Evolutionary conservation across 345 rosid genomes (phyloP).

Genomic region (Raphanus raphanistrum): DNA sequence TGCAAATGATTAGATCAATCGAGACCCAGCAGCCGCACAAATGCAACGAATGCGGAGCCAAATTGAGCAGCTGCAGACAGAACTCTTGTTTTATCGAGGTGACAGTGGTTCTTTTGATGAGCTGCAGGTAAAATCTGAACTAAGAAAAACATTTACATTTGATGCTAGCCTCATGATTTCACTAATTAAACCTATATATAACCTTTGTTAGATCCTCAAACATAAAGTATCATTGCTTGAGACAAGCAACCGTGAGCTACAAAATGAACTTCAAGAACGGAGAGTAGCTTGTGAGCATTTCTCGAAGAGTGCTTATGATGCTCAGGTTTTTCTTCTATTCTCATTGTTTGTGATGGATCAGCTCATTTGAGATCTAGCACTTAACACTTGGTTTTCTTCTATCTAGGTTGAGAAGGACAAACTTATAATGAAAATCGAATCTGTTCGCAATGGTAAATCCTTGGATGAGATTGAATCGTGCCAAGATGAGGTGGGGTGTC

Average conservation of each 20-base stretch:
- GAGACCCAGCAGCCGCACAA: slow-evolving; percentile 83
- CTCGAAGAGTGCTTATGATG: slow-evolving; percentile 70
- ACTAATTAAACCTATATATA: slow-evolving; percentile 10
- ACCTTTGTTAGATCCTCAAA: slow-evolving; percentile 65
- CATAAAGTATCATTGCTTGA: slow-evolving; percentile 83
- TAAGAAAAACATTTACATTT: background rate
- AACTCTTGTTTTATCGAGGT: slow-evolving; percentile 77
- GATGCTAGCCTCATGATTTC: slow-evolving; percentile 16
- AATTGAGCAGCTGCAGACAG: slow-evolving; percentile 92
- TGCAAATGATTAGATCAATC: slow-evolving; percentile 61
- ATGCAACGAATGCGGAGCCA: slow-evolving; percentile 88
- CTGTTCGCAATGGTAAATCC: slow-evolving; percentile 75
- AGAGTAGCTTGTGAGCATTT: slow-evolving; percentile 70
- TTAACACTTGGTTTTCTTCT: slow-evolving; percentile 14
- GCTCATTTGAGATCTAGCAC: slow-evolving; percentile 14
- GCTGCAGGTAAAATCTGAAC: slow-evolving; percentile 62
- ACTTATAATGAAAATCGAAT: slow-evolving; percentile 71
- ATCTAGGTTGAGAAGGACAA: slow-evolving; percentile 88
- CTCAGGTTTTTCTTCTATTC: slow-evolving; percentile 60
- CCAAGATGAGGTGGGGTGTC: slow-evolving; percentile 51
- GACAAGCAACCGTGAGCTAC: slow-evolving; percentile 77
- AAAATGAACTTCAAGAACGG: slow-evolving; percentile 71
- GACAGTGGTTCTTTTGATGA: slow-evolving; percentile 73
- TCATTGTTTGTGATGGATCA: slow-evolving; percentile 6
- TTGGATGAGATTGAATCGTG: slow-evolving; percentile 82